Conservation (phyloP, 2,329 filamentous ascomycete genomes). For the Pseudogymnoascus sp. region DNA sequence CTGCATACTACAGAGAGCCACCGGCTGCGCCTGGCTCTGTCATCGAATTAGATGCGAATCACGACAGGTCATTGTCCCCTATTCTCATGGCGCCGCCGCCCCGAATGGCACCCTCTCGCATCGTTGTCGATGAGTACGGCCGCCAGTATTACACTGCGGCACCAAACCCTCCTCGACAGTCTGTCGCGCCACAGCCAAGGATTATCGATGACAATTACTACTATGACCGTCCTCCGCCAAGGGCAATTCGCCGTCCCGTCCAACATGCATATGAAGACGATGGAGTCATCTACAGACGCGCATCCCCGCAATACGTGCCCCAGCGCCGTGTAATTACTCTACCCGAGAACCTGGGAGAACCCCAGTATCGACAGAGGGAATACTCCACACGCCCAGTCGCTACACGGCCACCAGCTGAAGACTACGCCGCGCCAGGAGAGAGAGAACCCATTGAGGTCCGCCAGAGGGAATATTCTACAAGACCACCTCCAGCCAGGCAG, state of each 20-base stretch:
- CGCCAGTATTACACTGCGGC: conserved; percentile 64
- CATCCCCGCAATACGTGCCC: conserved; percentile 42
- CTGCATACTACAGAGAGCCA: conserved; percentile 37
- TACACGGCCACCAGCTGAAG: conserved; percentile 32
- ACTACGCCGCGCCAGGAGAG: conserved; percentile 40
- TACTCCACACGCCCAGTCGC: conserved; percentile 41
- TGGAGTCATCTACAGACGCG: conserved; percentile 39
- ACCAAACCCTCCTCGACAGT: conserved; percentile 38
- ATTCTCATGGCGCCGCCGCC: conserved; percentile 39
- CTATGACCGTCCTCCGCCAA: conserved; percentile 49
- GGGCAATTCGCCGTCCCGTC: conserved; percentile 21
- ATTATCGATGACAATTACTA: conserved; percentile 46
- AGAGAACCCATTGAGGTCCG: conserved; percentile 13
- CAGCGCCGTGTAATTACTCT: conserved; percentile 53
- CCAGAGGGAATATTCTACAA: neutral
- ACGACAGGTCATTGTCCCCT: conserved; percentile 41
- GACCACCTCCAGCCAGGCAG: neutral
- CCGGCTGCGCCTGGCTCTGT: conserved; percentile 37
- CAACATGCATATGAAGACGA: conserved; percentile 41
- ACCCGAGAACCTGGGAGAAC: conserved; percentile 46
- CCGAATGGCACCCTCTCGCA: conserved; percentile 43
- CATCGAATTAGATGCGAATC: conserved; percentile 40
- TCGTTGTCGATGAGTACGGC: conserved; percentile 75
- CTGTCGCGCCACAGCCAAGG: conserved; percentile 41
- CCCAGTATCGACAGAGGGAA: conserved; percentile 47